These are phyloP conservation scores for Sporisorium iseilematis-ciliati DNA, from an alignment of 1,284 basidiomycete species.

Conservation along the genomic window DNA sequence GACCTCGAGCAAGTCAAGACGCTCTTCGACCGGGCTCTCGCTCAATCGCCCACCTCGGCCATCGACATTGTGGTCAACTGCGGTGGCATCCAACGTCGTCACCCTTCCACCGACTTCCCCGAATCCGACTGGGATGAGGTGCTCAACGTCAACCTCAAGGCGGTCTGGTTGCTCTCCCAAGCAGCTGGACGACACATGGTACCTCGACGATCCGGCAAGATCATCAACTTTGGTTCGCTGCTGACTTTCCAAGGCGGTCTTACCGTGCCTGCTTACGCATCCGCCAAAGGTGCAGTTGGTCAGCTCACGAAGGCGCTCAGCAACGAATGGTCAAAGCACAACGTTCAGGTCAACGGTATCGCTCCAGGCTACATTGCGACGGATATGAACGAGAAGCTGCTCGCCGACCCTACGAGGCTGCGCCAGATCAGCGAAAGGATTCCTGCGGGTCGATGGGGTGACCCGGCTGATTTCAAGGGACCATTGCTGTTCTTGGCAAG, in stretches of 20 bases:
- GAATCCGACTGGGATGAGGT: constrained; percentile 88
- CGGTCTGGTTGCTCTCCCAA: constrained; percentile 58
- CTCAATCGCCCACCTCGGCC: constrained; percentile 73
- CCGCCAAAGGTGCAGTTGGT: constrained; percentile 83
- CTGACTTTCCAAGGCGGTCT: constrained; percentile 67
- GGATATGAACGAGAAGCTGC: constrained; percentile 77
- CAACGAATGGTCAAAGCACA: constrained; percentile 82
- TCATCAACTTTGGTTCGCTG: constrained; percentile 65
- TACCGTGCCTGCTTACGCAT: constrained; percentile 85
- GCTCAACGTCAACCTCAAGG: constrained; percentile 63
- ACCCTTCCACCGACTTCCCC: constrained; percentile 77
- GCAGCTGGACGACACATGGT: constrained; percentile 62
- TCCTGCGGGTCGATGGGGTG: constrained; percentile 80
- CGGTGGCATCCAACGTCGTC: constrained; percentile 82
- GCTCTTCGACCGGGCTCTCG: constrained; percentile 76
- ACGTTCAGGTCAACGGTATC: constrained; percentile 89
- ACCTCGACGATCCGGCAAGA: constrained; percentile 51
- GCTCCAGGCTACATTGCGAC: constrained; percentile 71
- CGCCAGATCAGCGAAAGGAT: constrained; percentile 85
- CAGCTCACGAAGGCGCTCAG: constrained; percentile 71
- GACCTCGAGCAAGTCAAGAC: constrained; percentile 78
- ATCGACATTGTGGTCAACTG: constrained; percentile 93
- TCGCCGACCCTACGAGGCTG: constrained; percentile 79
- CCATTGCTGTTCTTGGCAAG: constrained; percentile 90
- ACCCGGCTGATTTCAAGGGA: constrained; percentile 88